Percentiles rank a stretch among this genome's conserved stretches.
Conservation (phyloP, 768 basidiomycete genomes). For the Macrolepiota albuminosa region DNA sequence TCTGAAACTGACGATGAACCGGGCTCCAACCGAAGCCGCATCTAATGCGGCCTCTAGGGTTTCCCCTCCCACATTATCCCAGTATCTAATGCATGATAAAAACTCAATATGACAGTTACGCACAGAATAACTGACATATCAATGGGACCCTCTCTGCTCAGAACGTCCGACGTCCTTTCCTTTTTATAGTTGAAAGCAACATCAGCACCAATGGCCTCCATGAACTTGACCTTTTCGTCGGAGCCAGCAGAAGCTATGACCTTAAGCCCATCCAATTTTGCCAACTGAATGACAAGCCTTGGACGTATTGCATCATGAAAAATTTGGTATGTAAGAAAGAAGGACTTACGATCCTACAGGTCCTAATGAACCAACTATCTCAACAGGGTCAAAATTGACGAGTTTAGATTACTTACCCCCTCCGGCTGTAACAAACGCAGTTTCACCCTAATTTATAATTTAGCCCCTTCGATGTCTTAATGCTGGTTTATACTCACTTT, state of each 20-base stretch:
- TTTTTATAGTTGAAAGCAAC: conserved; percentile 75
- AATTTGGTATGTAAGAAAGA: neutral
- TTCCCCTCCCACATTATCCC: conserved; percentile 59
- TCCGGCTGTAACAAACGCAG: conserved; percentile 34
- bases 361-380: conserved; percentile 15
- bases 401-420: conserved; percentile 21
- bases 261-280: conserved; percentile 46
- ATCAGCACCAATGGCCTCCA: conserved; percentile 57
- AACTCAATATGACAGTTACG: neutral
- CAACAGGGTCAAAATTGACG: neutral
- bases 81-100: conserved; percentile 29
- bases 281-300: conserved; percentile 46
- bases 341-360: conserved; percentile 56
- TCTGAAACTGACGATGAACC: conserved; percentile 37
- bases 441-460: conserved; percentile 22
- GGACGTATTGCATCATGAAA: neutral
- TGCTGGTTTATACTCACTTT: conserved; percentile 9
- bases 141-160: conserved; percentile 35
- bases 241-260: conserved; percentile 71
- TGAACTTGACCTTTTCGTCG: conserved; percentile 63
- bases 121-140: neutral
- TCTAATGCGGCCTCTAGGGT: conserved; percentile 54
- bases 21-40: conserved; percentile 34
- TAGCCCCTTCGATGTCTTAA: too few species aligned
- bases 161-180: conserved; percentile 39